Conservation (phyloP, 139 green algal genomes). For the Tetratostichococcus sp. region DNA sequence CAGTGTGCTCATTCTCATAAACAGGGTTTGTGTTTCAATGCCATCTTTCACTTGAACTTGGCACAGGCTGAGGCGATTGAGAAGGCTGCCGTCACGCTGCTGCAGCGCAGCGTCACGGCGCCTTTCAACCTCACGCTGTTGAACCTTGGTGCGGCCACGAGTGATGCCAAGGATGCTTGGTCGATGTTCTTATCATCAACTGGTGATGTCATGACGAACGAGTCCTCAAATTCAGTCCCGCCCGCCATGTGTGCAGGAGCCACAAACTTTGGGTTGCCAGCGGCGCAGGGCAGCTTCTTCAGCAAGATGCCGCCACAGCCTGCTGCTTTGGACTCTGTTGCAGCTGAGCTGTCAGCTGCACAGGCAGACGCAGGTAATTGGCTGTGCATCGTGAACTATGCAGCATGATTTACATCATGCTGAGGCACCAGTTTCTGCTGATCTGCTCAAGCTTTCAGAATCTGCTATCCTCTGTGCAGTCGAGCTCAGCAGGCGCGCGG, state of each 20-base stretch:
- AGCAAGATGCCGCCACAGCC: background rate
- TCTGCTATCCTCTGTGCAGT: background rate
- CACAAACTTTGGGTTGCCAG: conserved; percentile 29
- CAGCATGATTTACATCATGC: too few relatives aligned
- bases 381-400: too few relatives aligned
- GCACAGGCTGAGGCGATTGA: conserved; percentile 27
- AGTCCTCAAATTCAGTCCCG: too few relatives aligned
- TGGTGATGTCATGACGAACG: too few relatives aligned
- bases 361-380: too few relatives aligned
- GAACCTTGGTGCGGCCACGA: conserved; percentile 60
- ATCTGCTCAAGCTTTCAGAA: too few relatives aligned
- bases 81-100: conserved; percentile 24
- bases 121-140: conserved; percentile 69
- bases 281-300: background rate
- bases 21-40: too few relatives aligned
- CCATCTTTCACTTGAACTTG: background rate
- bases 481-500: background rate
- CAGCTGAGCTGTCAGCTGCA: background rate
- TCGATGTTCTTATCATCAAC: too few relatives aligned
- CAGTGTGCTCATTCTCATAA: too few relatives aligned
- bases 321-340: background rate
- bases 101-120: conserved; percentile 17
- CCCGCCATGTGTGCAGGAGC: conserved; percentile 12
- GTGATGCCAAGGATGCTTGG: too few relatives aligned
- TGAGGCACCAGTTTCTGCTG: too few relatives aligned